These are phyloP conservation scores for Plasmodium gonderi DNA, from an alignment of 169 alveolate species.

Conservation along the genomic window DNA sequence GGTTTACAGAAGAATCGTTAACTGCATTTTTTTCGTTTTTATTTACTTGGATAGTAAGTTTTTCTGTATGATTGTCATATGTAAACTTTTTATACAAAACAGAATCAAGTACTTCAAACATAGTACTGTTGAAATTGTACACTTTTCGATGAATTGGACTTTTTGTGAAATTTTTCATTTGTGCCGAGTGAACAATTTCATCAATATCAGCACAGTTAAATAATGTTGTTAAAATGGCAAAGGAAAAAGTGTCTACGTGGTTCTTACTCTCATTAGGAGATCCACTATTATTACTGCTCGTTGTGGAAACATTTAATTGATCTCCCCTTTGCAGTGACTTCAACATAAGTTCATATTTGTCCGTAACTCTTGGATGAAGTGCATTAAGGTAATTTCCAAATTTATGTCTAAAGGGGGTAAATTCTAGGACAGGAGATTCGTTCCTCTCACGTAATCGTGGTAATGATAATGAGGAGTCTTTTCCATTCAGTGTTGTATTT, in stretches of 20 bases:
- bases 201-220: constrained; percentile 74
- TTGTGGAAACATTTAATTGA: not conserved
- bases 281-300: not conserved
- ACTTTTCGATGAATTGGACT: not conserved
- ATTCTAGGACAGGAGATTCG: not conserved
- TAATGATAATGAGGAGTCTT: too few species aligned
- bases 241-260: constrained; percentile 13
- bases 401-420: not conserved
- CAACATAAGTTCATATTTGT: not conserved
- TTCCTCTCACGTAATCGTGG: too few species aligned
- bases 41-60: not conserved
- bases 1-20: not conserved
- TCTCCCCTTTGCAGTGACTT: not conserved
- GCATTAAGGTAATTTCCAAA: not conserved
- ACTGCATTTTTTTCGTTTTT: not conserved
- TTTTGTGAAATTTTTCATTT: not conserved
- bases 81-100: constrained; percentile 26
- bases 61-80: constrained; percentile 30
- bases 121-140: not conserved
- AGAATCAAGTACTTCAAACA: not conserved
- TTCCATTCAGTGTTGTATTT: too few species aligned
- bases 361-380: not conserved
- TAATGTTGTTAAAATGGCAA: constrained; percentile 6
- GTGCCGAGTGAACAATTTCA: not conserved
- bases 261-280: not conserved